These are phyloP conservation scores for Austroboletus eburneus DNA, from an alignment of 768 basidiomycete genomes.

Conservation along the genomic window DNA sequence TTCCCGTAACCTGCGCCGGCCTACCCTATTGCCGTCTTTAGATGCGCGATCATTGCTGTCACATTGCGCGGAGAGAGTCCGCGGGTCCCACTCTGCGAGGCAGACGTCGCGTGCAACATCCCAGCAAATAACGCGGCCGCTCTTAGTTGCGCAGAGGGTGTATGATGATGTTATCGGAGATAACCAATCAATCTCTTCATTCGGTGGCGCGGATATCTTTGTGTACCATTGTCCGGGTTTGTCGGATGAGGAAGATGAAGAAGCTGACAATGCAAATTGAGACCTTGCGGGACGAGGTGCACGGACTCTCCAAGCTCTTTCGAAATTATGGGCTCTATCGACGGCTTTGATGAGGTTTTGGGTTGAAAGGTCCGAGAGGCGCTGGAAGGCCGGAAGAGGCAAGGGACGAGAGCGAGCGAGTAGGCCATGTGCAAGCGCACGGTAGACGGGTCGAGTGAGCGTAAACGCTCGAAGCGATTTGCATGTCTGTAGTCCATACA, in stretches of 20 bases:
- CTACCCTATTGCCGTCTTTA: conserved; percentile 7
- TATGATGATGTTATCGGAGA: conserved; percentile 74
- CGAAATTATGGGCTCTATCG: conserved; percentile 57
- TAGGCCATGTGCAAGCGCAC: conserved; percentile 57
- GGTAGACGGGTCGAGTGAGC: conserved; percentile 64
- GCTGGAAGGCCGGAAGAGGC: conserved; percentile 66
- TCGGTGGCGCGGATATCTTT: conserved; percentile 59
- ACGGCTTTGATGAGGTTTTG: conserved; percentile 59
- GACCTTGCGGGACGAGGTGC: conserved; percentile 47
- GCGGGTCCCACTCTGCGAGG: conserved; percentile 66
- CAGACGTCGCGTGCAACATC: conserved; percentile 59
- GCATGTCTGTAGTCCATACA: conserved; percentile 45
- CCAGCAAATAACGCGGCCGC: conserved; percentile 75
- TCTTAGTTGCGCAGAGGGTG: conserved; percentile 73
- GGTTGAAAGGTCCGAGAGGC: conserved; percentile 61
- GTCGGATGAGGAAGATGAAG: conserved; percentile 26
- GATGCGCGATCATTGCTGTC: not conserved
- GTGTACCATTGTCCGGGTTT: conserved; percentile 52
- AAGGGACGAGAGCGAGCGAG: conserved; percentile 64
- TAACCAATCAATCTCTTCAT: conserved; percentile 72
- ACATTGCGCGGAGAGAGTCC: conserved; percentile 15
- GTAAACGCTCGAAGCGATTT: conserved; percentile 57
- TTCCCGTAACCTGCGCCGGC: conserved; percentile 7
- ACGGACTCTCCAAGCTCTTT: conserved; percentile 57
- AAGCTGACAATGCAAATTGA: conserved; percentile 26